These are phyloP conservation scores for Linanthus parryae DNA, from an alignment of 148 eudicot species.

Conservation along the genomic window DNA sequence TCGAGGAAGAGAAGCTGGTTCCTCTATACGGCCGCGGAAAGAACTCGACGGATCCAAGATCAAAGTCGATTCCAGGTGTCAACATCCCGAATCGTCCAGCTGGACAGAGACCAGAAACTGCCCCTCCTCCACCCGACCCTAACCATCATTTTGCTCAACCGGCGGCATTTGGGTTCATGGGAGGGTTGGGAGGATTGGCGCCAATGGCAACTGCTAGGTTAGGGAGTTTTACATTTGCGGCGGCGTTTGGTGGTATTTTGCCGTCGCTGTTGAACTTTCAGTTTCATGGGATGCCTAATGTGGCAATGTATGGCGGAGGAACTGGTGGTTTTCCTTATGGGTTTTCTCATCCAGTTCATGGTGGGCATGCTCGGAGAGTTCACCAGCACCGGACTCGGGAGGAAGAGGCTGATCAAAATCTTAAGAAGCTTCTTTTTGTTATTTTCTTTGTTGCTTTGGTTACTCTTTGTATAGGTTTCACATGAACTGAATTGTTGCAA, in stretches of 20 bases:
- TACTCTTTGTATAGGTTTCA: too few species aligned
- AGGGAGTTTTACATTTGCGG: conserved; percentile 49
- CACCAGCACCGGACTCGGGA: conserved; percentile 24
- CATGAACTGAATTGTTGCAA: too few species aligned
- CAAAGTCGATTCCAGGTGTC: conserved; percentile 32
- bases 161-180: conserved; percentile 62
- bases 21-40: conserved; percentile 59
- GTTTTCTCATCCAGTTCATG: conserved; percentile 27
- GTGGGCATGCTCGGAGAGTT: conserved; percentile 31
- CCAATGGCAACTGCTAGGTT: conserved; percentile 50
- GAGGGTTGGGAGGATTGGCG: conserved; percentile 50
- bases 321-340: conserved; percentile 29
- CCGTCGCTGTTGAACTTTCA: conserved; percentile 66
- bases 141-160: conserved; percentile 41
- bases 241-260: conserved; percentile 49
- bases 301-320: conserved; percentile 36
- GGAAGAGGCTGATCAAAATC: conserved; percentile 28
- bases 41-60: conserved; percentile 42
- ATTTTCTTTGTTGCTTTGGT: conserved; percentile 28
- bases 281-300: conserved; percentile 51
- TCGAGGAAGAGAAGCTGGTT: conserved; percentile 41
- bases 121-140: conserved; percentile 31
- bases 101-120: conserved; percentile 53
- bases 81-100: conserved; percentile 50
- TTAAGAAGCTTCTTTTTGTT: conserved; percentile 30